Conservation (phyloP, 148 eudicot species). For the Pharnaceum exiguum region DNA sequence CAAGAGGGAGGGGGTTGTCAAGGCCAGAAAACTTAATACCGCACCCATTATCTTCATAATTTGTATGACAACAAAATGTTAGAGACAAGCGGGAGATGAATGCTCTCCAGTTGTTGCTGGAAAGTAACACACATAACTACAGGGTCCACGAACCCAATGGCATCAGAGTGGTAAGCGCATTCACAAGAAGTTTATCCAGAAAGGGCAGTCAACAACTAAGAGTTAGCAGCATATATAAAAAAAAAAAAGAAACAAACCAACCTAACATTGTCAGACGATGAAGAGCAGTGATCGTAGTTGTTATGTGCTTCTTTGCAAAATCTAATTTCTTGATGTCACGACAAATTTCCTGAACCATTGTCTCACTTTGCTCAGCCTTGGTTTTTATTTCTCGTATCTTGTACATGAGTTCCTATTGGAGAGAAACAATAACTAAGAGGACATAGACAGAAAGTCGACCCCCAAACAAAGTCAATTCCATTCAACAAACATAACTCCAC, state of each 20-base stretch:
- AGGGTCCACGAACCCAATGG: no score
- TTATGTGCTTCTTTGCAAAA: conserved; percentile 96
- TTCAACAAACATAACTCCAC: neutral
- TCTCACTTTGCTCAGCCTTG: conserved; percentile 97
- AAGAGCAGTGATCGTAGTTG: conserved; percentile 95
- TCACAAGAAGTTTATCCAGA: no score
- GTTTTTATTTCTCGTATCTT: conserved; percentile 93
- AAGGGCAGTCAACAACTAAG: no score
- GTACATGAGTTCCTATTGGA: conserved; percentile 80
- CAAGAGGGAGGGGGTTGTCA: no score
- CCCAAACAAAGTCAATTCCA: neutral
- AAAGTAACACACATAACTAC: no score
- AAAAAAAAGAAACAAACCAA: conserved; percentile 17
- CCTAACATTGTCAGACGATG: conserved; percentile 99
- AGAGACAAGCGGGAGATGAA: no score
- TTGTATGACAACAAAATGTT: no score
- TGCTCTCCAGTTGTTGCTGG: no score
- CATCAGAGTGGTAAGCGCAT: no score
- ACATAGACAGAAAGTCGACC: neutral
- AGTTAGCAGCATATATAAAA: neutral
- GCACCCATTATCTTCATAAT: no score
- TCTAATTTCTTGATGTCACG: conserved; percentile 98
- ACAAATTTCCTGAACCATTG: conserved; percentile 99
- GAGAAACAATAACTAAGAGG: conserved; percentile 1
- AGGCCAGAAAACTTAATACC: no score